Base-by-base conservation (phyloP, 2,329 filamentous ascomycete genomes). In the Dothistroma septosporum region DNA sequence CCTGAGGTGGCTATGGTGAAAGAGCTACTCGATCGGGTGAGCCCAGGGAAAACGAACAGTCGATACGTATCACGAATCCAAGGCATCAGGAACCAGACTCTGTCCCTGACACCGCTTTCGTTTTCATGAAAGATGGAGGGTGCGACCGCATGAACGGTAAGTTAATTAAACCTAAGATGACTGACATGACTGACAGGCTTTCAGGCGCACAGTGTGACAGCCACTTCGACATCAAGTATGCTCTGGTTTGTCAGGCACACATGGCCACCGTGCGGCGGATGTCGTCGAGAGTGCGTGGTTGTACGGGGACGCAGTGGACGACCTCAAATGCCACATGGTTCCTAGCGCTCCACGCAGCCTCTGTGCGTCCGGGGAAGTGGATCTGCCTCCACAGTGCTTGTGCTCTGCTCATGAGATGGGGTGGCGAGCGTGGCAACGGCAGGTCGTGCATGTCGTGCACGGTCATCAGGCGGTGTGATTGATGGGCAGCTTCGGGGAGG, bases 161-260 rank as follows among this genome's bases (percentile, higher is more conserved):
- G 24, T 28, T 2, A 28, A 6, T 6, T 6, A 28, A 28, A 28
- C 24, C 24, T 28, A 28, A 28, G 24, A 28, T 28, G 6, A 2
- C 24, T 28, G 24, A 6, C 24, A 28, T 28, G 24, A 28, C 10
- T 14, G 35, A 31, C 59, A 57, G 31, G 41, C 35, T 8, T 61
- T 53, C 24, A 63, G 58, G 61, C 52, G 32, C 47, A 8, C 61
- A 59, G 14, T 61, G 61, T 21, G 47, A 46, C 16, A 41, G 52
- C 14, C 33, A 24, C 22, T 63, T 61, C 55, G 19, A 37, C n/a
- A 19, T 63, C 31, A 47, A 32, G 16, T 61, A 63, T 22, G 59
- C 61, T 31, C 58, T 59, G n/a, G 61, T 61, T 41, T 63, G 35
- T 58, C 56, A 37, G 58, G 61, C 21, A 11, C 31, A 7, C n/a